Conservation (phyloP, 83 land plant species). For the Picea engelmannii region DNA sequence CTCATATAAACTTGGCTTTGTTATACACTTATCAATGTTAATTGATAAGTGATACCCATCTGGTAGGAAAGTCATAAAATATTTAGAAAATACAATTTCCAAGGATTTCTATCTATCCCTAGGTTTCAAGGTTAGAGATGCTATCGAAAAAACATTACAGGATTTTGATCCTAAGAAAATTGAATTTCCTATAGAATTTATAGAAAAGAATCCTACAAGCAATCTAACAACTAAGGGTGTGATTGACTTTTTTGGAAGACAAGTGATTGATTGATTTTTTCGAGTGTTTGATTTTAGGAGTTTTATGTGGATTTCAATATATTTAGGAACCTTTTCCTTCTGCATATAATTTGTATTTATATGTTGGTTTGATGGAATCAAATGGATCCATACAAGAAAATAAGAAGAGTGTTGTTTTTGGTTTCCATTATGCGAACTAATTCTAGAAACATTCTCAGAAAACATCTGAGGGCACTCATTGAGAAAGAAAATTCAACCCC, state of each 20-base stretch:
- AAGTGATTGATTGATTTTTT: too few relatives aligned
- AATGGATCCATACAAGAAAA: conserved; percentile 47
- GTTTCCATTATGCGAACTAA: conserved; percentile 30
- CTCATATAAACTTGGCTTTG: too few relatives aligned
- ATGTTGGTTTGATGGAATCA: not conserved
- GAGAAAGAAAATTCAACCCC: not conserved
- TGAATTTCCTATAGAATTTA: conserved; percentile 32
- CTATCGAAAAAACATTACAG: too few relatives aligned
- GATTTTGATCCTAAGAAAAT: too few relatives aligned
- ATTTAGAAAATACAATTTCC: too few relatives aligned
- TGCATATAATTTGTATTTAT: not conserved
- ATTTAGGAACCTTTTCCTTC: not conserved
- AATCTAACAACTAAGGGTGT: conserved; percentile 17
- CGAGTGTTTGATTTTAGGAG: too few relatives aligned
- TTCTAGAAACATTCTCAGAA: conserved; percentile 36
- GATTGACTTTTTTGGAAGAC: not conserved
- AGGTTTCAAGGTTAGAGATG: too few relatives aligned
- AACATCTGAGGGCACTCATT: conserved; percentile 12
- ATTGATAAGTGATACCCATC: too few relatives aligned
- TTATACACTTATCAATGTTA: too few relatives aligned
- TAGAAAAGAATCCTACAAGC: conserved; percentile 17
- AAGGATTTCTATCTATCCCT: too few relatives aligned
- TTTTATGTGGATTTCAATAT: too few relatives aligned
- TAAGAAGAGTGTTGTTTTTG: conserved; percentile 29
- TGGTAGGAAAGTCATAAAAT: too few relatives aligned